These are phyloP conservation scores for Graphilbum fragrans DNA, from an alignment of 2,329 filamentous ascomycete species.

Conservation along the genomic window DNA sequence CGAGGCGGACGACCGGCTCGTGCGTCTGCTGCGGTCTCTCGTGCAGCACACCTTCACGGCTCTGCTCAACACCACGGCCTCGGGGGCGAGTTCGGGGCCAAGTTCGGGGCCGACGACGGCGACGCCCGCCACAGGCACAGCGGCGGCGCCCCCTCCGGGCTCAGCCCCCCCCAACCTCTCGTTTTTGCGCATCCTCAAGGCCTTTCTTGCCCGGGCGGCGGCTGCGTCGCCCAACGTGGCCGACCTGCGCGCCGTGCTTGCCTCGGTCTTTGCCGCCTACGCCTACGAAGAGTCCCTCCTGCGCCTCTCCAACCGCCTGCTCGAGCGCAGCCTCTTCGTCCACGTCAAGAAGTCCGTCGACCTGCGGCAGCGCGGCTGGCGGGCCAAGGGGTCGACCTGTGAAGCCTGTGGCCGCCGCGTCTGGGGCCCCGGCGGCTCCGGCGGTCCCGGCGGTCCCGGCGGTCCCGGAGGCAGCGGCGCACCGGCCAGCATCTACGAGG, in stretches of 20 bases:
- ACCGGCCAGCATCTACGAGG: conserved; percentile 53
- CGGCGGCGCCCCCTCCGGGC: conserved; percentile 12
- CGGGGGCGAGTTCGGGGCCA: neutral
- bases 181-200: conserved; percentile 79
- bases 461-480: neutral
- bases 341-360: conserved; percentile 64
- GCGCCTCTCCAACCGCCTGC: conserved; percentile 68
- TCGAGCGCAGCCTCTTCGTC: conserved; percentile 81
- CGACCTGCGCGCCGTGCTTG: conserved; percentile 72
- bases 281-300: conserved; percentile 89
- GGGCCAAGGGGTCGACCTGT: conserved; percentile 74
- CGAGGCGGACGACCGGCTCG: conserved; percentile 44
- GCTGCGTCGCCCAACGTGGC: conserved; percentile 73
- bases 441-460: neutral
- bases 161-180: conserved; percentile 45
- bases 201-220: conserved; percentile 76
- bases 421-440: conserved; percentile 78
- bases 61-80: conserved; percentile 44
- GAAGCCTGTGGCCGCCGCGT: conserved; percentile 72
- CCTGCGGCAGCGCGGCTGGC: conserved; percentile 76
- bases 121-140: neutral
- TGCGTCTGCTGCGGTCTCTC: conserved; percentile 57
- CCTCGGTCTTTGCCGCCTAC: conserved; percentile 89
- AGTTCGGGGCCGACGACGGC: neutral
- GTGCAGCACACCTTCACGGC: conserved; percentile 89